Evolutionary conservation across 2,329 filamentous ascomycete genomes (phyloP).

Genomic region (Microsporum canis): DNA sequence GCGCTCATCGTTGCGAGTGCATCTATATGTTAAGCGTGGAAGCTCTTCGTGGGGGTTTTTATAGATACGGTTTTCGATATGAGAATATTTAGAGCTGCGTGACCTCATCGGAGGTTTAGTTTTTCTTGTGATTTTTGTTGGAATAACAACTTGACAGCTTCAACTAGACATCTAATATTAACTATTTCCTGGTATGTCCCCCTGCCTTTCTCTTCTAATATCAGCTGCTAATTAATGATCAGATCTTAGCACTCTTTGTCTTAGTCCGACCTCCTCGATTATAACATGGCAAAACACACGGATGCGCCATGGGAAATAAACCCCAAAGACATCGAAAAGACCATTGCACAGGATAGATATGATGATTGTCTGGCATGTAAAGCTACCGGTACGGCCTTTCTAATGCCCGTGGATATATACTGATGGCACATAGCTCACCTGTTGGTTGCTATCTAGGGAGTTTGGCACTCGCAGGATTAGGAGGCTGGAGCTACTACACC

Average conservation of each 20-base stretch:
- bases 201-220: background rate
- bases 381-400: conserved; percentile 49
- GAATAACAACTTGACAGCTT: background rate
- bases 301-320: conserved; percentile 40
- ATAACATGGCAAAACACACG: conserved; percentile 26
- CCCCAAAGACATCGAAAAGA: conserved; percentile 51
- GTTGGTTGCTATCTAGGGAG: conserved; percentile 28
- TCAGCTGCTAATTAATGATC: background rate
- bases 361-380: conserved; percentile 62
- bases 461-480: conserved; percentile 62
- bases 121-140: background rate
- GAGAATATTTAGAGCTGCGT: background rate
- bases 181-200: background rate
- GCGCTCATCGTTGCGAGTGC: conserved; percentile 56
- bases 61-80: background rate
- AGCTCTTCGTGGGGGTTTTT: conserved; percentile 13
- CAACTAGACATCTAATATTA: background rate
- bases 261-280: background rate
- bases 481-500: conserved; percentile 64
- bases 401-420: background rate
- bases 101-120: conserved; percentile 1
- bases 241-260: background rate
- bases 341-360: conserved; percentile 32
- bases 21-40: conserved; percentile 8
- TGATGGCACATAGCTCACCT: background rate